Percentiles rank a stretch among this genome's conserved stretches.
phyloP scores from a whole-genome alignment of 352 stramenopile species.

The Pythium biforme region DNA sequence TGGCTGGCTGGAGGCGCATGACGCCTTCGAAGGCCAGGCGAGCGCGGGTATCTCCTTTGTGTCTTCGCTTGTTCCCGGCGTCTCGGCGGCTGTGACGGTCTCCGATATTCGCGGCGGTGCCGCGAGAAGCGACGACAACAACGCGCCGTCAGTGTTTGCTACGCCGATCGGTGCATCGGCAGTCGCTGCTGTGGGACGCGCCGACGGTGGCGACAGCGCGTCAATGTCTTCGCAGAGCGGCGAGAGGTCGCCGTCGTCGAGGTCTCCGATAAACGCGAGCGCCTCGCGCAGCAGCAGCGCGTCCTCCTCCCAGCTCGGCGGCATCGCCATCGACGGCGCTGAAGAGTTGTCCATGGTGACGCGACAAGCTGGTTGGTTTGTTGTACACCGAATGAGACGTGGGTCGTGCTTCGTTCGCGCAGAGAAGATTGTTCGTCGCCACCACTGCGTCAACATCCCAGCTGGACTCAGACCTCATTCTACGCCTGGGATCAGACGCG shows the following conservation, averaged over 20 bases:
- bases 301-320: neutral
- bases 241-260: conserved; percentile 2
- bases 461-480: no score
- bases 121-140: neutral
- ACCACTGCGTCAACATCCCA: no score
- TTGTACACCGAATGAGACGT: no score
- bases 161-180: neutral
- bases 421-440: neutral
- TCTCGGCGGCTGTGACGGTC: no score
- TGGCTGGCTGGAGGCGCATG: neutral
- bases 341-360: neutral
- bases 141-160: neutral
- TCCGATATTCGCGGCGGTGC: neutral
- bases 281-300: conserved; percentile 9
- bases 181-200: neutral
- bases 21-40: neutral
- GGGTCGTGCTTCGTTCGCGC: no score
- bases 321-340: neutral
- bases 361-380: no score
- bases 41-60: neutral
- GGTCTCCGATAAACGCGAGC: conserved; percentile 18
- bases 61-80: no score
- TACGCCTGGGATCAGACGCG: no score
- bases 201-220: neutral
- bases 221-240: neutral